Base-by-base conservation (phyloP, 257 asterid species). In the Primulina eburnea region DNA sequence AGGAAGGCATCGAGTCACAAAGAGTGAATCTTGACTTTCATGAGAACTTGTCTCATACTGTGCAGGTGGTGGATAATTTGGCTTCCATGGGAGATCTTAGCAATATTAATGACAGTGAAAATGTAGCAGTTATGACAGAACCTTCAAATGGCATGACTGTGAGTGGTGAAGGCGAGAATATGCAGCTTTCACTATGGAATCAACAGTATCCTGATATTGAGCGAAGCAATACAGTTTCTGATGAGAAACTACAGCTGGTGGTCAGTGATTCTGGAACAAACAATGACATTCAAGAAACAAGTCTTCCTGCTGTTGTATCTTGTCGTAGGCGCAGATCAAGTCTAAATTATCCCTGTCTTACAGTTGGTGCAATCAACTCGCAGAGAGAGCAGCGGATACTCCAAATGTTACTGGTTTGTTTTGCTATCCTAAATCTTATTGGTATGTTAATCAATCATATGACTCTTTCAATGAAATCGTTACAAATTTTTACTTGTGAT, bases 311-410 rank as follows among this genome's bases (percentile, higher is more conserved):
- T 67, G 80, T 43, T 67, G 75, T 80, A 53, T 29, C 78, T 21
- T 78, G 84, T 74, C 37, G 88, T n/a, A 84, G 76, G 79, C 85
- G 85, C 69, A 84, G 81, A 71, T 78, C 91, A 26, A 38, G 69
- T 76, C 80, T 34, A 29, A 83, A 64, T 72, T 80, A 88, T 84
- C 88, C 90, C 67, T 81, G 90, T 79, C 90, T 83, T 75, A 71
- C 82, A 24, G 43, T 82, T 59, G 74, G 70, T 79, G 90, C 86
- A 66, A 35, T 78, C 75, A 89, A 82, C 68, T 71, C 82, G 65
- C 83, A 55, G 80, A 89, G 96, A 83, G 97, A 93, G 87, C 92
- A 89, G 71, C 82, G 73, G 72, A 91, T 93, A 82, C 90, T 89
- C 76, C 76, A 87, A 74, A 74, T 89, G 83, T 85, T 93, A 87